phyloP scores from a whole-genome alignment of 805 yeast species.

The Phaffomyces antillensis region DNA sequence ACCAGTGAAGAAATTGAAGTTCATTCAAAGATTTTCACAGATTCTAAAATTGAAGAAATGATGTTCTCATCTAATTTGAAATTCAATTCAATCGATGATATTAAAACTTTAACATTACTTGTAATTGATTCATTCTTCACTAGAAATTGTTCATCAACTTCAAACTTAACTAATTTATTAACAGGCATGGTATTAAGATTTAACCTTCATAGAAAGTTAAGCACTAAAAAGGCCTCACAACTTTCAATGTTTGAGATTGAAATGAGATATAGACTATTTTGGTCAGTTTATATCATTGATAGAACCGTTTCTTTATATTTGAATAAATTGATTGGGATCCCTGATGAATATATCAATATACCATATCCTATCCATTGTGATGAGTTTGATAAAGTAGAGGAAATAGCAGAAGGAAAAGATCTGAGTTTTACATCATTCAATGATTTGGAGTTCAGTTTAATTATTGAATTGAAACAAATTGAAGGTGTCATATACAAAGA shows the following conservation, averaged over 20 bases:
- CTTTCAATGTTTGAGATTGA: slow-evolving; percentile 25
- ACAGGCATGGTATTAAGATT: slow-evolving; percentile 38
- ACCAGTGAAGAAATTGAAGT: slow-evolving; percentile 8
- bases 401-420: no score
- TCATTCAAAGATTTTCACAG: slow-evolving; percentile 8
- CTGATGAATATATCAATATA: slow-evolving; percentile 44
- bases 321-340: slow-evolving; percentile 44
- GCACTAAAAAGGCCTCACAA: slow-evolving; percentile 16
- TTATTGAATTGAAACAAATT: slow-evolving; percentile 39
- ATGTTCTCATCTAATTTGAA: slow-evolving; percentile 20
- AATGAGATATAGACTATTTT: slow-evolving; percentile 39
- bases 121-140: slow-evolving; percentile 49
- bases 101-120: slow-evolving; percentile 36
- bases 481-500: slow-evolving; percentile 41
- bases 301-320: slow-evolving; percentile 42
- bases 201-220: slow-evolving; percentile 35
- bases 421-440: slow-evolving; percentile 25
- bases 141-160: slow-evolving; percentile 45
- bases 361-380: slow-evolving; percentile 34
- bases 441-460: slow-evolving; percentile 29
- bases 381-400: slow-evolving; percentile 17
- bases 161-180: slow-evolving; percentile 45
- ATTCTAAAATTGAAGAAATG: slow-evolving; percentile 5
- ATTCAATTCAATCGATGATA: slow-evolving; percentile 34
- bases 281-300: slow-evolving; percentile 44